A percentile compares a stretch with the other conserved stretches of the same genome.
Evolutionary conservation across 2,329 filamentous ascomycete genomes (phyloP).

Genomic region (Sporothrix mexicana): DNA sequence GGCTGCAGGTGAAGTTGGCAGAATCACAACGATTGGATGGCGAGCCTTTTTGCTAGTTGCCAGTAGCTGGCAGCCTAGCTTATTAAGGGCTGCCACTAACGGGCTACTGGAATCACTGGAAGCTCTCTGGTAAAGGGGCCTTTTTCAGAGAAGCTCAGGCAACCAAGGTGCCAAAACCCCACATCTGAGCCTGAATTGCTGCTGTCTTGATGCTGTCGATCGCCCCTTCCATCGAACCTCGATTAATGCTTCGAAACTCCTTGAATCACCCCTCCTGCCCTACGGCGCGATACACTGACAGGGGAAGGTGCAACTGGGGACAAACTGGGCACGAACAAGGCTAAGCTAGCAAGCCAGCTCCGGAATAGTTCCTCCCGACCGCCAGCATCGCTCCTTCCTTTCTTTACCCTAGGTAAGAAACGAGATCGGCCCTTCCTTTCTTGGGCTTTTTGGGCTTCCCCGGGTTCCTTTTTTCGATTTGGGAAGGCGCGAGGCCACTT

Average conservation of each 20-base stretch:
- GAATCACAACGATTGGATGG: background rate
- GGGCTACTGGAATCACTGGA: background rate
- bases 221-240: background rate
- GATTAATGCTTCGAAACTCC: background rate
- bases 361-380: constrained; percentile 19
- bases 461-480: background rate
- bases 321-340: background rate
- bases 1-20: background rate
- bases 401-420: constrained; percentile 1
- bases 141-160: background rate
- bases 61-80: background rate
- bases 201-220: background rate
- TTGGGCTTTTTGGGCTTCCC: too few species aligned
- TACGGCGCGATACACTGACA: background rate
- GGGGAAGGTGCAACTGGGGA: constrained; percentile 13
- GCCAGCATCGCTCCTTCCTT: constrained; percentile 24
- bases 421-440: background rate
- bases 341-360: background rate
- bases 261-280: background rate
- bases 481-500: constrained; percentile 20
- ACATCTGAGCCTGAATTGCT: background rate
- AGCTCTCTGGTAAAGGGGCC: background rate
- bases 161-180: background rate
- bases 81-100: background rate
- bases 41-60: background rate